Base-by-base conservation (phyloP, 352 stramenopile genomes). In the Pilasporangium apinafurcum region DNA sequence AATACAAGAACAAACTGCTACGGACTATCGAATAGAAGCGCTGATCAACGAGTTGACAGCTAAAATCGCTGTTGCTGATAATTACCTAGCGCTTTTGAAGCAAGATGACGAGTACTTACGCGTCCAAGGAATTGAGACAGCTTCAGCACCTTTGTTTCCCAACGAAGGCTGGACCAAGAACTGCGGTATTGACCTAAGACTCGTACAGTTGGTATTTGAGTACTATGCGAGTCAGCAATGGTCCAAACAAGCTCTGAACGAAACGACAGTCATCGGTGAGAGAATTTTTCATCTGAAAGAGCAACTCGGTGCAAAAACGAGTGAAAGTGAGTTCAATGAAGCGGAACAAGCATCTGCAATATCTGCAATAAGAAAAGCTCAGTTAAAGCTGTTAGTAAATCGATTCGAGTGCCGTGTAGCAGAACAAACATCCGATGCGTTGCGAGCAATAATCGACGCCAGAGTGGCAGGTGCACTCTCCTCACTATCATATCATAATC, bases 331-430 rank as follows among this genome's bases (percentile, higher is more conserved):
- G n/a, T n/a, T n/a, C 8, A 37, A 28, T 10, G 34, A 42, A 21
- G 32, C 46, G 0, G 33, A 59, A 17, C n/a, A 39, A 44, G 4
- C 46, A 51, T 18, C 10, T 57, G 4, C 48, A 41, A 1, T 22
- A 9, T 9, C 33, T 53, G 2, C 14, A 59, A 0, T 12, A 22
- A 5, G n/a, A 42, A 30, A 32, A 10, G 31, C 21, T 4, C 53
- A 72, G 17, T 29, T 68, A 0, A 26, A 34, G 18, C 33, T 60
- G 21, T 54, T 72, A 3, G 17, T 66, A 1, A 72, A 72, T 46
- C 51, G 57, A 8, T 72, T 65, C 36, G 62, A 72, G 28, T 63
- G 57, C n/a, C 53, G 62, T 0, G 41, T 41, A 4, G 58, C 62
- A 9, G 62, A 72, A 22, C 53, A 51, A 29, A 63, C 51, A 6